phyloP scores from a whole-genome alignment of 306 rosid genomes.

The Inga leiocalycina region DNA sequence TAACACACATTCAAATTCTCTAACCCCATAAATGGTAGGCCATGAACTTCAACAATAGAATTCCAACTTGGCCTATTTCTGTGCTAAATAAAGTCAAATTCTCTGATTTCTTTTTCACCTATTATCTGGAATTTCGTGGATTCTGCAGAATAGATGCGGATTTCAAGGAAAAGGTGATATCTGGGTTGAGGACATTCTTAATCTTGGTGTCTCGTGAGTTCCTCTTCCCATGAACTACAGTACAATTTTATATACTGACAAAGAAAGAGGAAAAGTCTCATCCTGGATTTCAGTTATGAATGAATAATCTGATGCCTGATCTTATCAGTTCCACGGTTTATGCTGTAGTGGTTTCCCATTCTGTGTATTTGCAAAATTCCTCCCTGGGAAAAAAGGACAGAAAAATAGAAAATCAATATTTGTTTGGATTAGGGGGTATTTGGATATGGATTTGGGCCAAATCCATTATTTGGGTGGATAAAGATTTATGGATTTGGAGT shows the following conservation, averaged over 20 bases:
- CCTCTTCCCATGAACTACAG: slow-evolving; percentile 28
- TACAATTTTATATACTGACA: slow-evolving; percentile 11
- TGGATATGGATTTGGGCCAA: too few relatives aligned
- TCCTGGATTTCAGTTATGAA: slow-evolving; percentile 21
- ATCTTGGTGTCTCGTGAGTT: slow-evolving; percentile 95
- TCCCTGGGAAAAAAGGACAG: background rate
- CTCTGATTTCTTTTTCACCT: slow-evolving; percentile 13
- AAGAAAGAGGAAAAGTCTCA: slow-evolving; percentile 9
- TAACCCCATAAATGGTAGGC: background rate
- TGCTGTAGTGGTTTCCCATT: background rate
- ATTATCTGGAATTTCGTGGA: slow-evolving; percentile 29
- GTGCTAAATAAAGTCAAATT: background rate
- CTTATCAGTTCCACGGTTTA: background rate
- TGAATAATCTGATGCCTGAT: background rate
- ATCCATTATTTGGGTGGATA: too few relatives aligned
- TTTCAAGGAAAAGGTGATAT: slow-evolving; percentile 90
- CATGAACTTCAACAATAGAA: background rate
- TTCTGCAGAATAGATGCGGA: slow-evolving; percentile 91
- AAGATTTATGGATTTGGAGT: too few relatives aligned
- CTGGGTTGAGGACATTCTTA: slow-evolving; percentile 91
- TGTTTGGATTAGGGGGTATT: background rate
- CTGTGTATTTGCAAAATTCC: background rate
- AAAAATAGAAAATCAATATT: background rate
- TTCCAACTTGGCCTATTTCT: background rate
- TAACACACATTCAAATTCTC: slow-evolving; percentile 4